phyloP scores from a whole-genome alignment of 2,329 filamentous ascomycete species.

The Nannizziopsis arthrosporioides region DNA sequence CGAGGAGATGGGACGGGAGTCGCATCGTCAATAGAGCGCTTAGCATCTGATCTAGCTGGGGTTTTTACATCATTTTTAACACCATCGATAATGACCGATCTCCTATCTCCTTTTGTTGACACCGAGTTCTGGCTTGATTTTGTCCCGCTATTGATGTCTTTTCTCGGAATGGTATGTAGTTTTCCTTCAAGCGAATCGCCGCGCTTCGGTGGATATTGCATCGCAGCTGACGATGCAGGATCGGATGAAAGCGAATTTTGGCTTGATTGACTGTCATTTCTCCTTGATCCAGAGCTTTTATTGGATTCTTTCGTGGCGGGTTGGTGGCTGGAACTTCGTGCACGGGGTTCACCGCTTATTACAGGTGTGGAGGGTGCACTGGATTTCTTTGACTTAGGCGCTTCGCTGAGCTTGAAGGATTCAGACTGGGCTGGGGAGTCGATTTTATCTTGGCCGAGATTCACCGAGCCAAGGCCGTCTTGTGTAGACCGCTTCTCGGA shows the following conservation, averaged over 20 bases:
- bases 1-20: constrained; percentile 12
- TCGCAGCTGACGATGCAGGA: constrained; percentile 12
- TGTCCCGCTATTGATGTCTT: constrained; percentile 42
- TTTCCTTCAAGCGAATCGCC: constrained; percentile 49
- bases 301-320: not conserved
- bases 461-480: not conserved
- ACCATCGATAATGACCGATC: not conserved
- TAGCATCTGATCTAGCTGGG: constrained; percentile 1
- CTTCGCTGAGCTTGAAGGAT: constrained; percentile 2
- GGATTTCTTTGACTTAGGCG: constrained; percentile 1
- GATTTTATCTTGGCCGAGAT: not conserved
- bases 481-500: constrained; percentile 1
- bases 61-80: not conserved
- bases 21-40: constrained; percentile 9
- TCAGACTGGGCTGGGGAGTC: constrained; percentile 2
- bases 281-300: not conserved
- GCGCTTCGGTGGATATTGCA: constrained; percentile 40
- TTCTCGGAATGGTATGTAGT: constrained; percentile 47
- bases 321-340: not conserved
- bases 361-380: not conserved
- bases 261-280: constrained; percentile 10
- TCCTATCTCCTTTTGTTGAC: not conserved
- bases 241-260: not conserved
- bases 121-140: not conserved
- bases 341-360: constrained; percentile 3